Evolutionary conservation across 2,329 filamentous ascomycete species (phyloP), one percentile per base, ranked within the genome.

Genomic region (Aspergillus sp.): DNA sequence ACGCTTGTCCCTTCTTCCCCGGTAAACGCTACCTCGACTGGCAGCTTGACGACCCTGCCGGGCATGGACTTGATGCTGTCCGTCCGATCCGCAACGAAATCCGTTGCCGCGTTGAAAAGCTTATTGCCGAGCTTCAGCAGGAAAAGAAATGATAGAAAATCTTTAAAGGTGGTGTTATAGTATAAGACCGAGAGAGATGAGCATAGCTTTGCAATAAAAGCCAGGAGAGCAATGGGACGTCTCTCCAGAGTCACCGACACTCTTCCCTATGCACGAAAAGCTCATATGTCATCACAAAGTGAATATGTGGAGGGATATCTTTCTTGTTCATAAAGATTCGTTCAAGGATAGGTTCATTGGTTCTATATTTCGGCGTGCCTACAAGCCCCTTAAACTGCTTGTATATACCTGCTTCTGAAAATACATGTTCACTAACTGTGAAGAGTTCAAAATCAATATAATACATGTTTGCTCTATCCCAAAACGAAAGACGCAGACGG

Each of bases 1-100:
- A 69, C 21, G 62, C 52, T 19, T 69, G 66, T 49, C 67, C 66
- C 17, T 60, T 66, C 39, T 69, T 62, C n/a, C 59, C 66, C 15
- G 67, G 67, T 7, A 69, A 68, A 41, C 59, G 64, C 11, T 69
- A 67, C 50, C 58, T 68, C 40, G 61, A 69, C 45, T 69, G 67
- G 65, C 17, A 68, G 58, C 63, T 68, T 41, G 59, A 64, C 6
- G 66, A 69, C 43, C 66, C 67, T 31, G 67, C 67, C 17, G 65
- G 66, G 6, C 59, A 68, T 50, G 64, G 57, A 2, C 21, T 68
- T 43, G 60, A 66, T 21, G 60, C 63, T 55, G 58, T 68, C 2
- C 61, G 67, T 3, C 39, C 48, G 23, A 65, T 69, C 8, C 62
- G 67, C 15, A 31, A 63, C 40, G 63, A 68, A 47, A 67, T 68